Evolutionary conservation across 75 land plant species (phyloP), one percentile per base, ranked within the genome.

Genomic region (Ceratopteris richardii): DNA sequence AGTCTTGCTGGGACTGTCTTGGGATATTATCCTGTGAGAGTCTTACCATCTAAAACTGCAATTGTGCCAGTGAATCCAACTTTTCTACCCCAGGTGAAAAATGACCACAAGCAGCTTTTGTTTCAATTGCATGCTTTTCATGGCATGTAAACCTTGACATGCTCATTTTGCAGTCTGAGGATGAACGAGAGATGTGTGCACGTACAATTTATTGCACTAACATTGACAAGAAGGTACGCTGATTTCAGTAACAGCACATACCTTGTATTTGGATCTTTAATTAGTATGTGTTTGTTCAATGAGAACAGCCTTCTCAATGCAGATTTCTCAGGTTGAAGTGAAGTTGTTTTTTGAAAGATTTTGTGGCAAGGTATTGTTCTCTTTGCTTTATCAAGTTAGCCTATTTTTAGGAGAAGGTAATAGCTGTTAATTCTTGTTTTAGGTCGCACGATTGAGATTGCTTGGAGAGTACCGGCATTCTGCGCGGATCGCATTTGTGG

Each of bases 191-290:
- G 61, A 88, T 85, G 94, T 87, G 90, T 61, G 76, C 80, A 23
- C 74, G 90, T 63, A 88, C 94, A 10, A 70, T 88, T 1, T 88
- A 88, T 56, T 88, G 94, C 50, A 88, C 94, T 61, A 88, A 88
- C 55, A 88, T 88, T 51, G 94, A 88, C 64, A 88, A 85, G 62
- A 84, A 85, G 89, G 94, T 86, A 54, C 6, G 7, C 9, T 9
- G 9, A 33, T 9, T 33, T 33, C 9, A 4, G 3, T 3, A 11
- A 0, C 19, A 37, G 13, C 29, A 7, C 1, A 23, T 5, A 23
- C 5, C 6, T 20, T 4, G 22, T 58, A 0, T 21, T 27, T 13
- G 3, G 14, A 19, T 10, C 3, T 46, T 46, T 46, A 46, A 21
- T 21, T 46, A 5, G 22, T 46, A 46, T 46, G 3, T 5, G 50